These are phyloP conservation scores for Mytilinidion resinicola DNA, from an alignment of 495 filamentous ascomycete species.

Conservation along the genomic window DNA sequence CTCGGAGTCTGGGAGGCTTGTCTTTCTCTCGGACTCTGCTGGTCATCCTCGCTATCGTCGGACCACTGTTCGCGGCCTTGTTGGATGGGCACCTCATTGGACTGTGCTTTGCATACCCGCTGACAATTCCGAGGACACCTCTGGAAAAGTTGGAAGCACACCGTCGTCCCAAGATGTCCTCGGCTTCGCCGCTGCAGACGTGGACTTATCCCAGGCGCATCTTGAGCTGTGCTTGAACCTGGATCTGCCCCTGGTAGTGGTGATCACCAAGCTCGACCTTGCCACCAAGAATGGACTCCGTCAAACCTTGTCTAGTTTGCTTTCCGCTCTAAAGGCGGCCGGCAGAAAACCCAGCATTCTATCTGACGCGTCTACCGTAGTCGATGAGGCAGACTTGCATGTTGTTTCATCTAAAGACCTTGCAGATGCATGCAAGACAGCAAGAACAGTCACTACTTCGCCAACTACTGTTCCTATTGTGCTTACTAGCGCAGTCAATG, in stretches of 20 bases:
- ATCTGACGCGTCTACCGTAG: conserved; percentile 32
- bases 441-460: conserved; percentile 17
- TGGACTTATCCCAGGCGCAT: conserved; percentile 70
- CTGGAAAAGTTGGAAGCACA: conserved; percentile 38
- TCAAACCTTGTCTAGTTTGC: conserved; percentile 60
- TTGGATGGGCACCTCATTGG: conserved; percentile 96
- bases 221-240: conserved; percentile 82
- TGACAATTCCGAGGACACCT: conserved; percentile 55
- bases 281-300: conserved; percentile 64
- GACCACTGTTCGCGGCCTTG: conserved; percentile 77
- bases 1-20: conserved; percentile 67
- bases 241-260: conserved; percentile 64
- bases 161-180: conserved; percentile 42
- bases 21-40: conserved; percentile 84
- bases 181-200: conserved; percentile 47
- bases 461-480: conserved; percentile 66
- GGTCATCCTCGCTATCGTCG: conserved; percentile 81
- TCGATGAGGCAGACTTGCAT: conserved; percentile 25
- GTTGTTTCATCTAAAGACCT: conserved; percentile 22
- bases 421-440: conserved; percentile 14
- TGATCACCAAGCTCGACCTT: conserved; percentile 87
- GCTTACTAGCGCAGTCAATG: conserved; percentile 80
- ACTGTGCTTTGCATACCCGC: conserved; percentile 82
- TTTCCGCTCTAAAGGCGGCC: conserved; percentile 70
- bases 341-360: conserved; percentile 69